phyloP scores from a whole-genome alignment of 139 green algal genomes.

The Chlorella sorokiniana region DNA sequence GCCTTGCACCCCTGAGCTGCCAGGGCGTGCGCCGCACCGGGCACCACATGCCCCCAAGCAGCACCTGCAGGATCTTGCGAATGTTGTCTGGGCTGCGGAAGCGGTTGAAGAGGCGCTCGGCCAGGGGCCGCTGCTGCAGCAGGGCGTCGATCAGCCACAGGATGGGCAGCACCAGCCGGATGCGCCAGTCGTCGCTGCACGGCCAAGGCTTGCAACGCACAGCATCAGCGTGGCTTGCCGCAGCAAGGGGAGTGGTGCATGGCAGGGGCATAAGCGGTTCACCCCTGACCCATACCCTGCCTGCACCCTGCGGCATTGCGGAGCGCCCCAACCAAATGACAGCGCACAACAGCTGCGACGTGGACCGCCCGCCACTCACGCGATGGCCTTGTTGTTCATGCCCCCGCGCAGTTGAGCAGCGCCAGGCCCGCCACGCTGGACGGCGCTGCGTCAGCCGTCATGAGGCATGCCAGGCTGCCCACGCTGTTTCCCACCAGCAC shows the following conservation, averaged over 20 bases:
- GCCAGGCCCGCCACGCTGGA: constrained; percentile 54
- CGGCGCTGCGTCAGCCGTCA: constrained; percentile 22
- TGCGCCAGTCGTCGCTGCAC: constrained; percentile 77
- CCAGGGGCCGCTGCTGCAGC: constrained; percentile 70
- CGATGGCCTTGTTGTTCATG: constrained; percentile 91
- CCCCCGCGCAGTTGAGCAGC: constrained; percentile 85
- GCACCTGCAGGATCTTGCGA: constrained; percentile 48
- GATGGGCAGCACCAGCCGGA: constrained; percentile 78
- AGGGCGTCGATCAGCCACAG: constrained; percentile 91
- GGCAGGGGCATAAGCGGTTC: too few species aligned
- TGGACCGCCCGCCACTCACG: constrained; percentile 13
- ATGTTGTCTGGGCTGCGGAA: constrained; percentile 70
- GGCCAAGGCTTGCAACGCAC: too few species aligned
- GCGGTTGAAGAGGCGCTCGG: constrained; percentile 72
- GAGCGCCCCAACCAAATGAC: neutral
- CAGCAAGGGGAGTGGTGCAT: too few species aligned
- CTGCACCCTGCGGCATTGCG: too few species aligned
- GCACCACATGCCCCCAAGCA: neutral
- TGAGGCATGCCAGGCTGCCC: constrained; percentile 26
- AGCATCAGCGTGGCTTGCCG: too few species aligned
- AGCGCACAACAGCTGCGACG: constrained; percentile 10
- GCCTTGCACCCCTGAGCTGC: too few species aligned
- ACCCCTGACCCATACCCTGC: too few species aligned
- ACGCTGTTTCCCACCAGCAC: constrained; percentile 39
- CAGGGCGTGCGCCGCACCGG: too few species aligned